phyloP scores from a whole-genome alignment of 768 basidiomycete genomes.

The Pholiota conissans region DNA sequence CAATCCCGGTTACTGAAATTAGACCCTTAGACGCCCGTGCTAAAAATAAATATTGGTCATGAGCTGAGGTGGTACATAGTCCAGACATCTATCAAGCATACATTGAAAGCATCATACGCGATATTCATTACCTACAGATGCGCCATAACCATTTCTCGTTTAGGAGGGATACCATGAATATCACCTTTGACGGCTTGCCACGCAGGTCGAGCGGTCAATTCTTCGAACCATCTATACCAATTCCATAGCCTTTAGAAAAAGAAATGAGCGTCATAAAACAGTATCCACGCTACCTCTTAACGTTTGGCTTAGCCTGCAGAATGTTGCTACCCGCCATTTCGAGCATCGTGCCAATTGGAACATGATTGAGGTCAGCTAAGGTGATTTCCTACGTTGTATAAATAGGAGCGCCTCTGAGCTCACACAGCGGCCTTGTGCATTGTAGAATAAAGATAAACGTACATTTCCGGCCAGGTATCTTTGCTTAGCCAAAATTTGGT shows the following conservation, averaged over 20 bases:
- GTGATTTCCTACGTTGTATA: slow-evolving; percentile 35
- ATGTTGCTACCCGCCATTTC: slow-evolving; percentile 26
- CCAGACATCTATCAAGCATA: too few species aligned
- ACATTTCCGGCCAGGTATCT: slow-evolving; percentile 60
- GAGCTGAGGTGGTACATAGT: too few species aligned
- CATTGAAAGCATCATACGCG: too few species aligned
- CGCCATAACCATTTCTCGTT: not conserved
- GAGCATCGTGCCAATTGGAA: slow-evolving; percentile 38
- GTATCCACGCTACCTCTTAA: slow-evolving; percentile 31
- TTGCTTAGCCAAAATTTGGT: slow-evolving; percentile 52
- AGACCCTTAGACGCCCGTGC: too few species aligned
- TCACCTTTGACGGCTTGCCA: not conserved
- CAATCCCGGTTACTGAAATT: too few species aligned
- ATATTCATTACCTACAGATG: too few species aligned
- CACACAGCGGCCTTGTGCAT: too few species aligned
- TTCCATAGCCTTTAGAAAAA: not conserved
- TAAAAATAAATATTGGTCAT: too few species aligned
- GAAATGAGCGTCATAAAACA: not conserved
- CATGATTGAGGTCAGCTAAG: slow-evolving; percentile 49
- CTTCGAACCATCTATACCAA: not conserved
- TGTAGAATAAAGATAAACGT: slow-evolving; percentile 17
- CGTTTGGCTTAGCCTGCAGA: slow-evolving; percentile 44
- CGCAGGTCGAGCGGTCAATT: not conserved
- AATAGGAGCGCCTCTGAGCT: not conserved
- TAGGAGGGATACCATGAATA: not conserved